Conservation (phyloP, 495 filamentous ascomycete species). For the Hyaloscypha finlandica region DNA sequence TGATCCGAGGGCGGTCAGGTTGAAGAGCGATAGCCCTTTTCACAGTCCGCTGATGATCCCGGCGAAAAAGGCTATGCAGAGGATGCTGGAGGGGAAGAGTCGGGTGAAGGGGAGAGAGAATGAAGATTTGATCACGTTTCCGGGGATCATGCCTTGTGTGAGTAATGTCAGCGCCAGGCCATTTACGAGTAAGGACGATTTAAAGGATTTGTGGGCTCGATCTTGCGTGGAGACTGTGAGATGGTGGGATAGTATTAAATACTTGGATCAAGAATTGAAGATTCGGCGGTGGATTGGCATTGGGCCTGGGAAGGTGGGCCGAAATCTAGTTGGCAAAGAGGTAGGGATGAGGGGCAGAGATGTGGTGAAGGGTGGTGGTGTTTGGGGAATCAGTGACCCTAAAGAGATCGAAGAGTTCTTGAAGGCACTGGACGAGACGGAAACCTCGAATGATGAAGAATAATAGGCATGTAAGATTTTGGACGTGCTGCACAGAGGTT, state of each 20-base stretch:
- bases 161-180: slow-evolving; percentile 84
- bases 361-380: slow-evolving; percentile 79
- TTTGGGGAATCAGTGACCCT: slow-evolving; percentile 88
- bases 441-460: slow-evolving; percentile 41
- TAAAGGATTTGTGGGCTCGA: slow-evolving; percentile 74
- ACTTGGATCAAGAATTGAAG: slow-evolving; percentile 81
- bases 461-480: slow-evolving; percentile 15
- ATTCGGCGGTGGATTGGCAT: slow-evolving; percentile 91
- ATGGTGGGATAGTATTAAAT: slow-evolving; percentile 93
- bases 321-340: slow-evolving; percentile 93
- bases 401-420: slow-evolving; percentile 79
- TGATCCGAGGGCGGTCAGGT: slow-evolving; percentile 82
- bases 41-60: slow-evolving; percentile 93
- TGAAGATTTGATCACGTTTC: slow-evolving; percentile 65
- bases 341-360: slow-evolving; percentile 83
- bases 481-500: not conserved
- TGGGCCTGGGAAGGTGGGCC: slow-evolving; percentile 91
- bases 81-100: slow-evolving; percentile 57
- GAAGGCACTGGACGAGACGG: slow-evolving; percentile 71
- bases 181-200: slow-evolving; percentile 68
- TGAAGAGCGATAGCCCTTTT: slow-evolving; percentile 91
- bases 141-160: slow-evolving; percentile 72
- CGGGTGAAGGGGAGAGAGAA: slow-evolving; percentile 44
- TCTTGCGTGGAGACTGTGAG: slow-evolving; percentile 85
- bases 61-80: slow-evolving; percentile 70